A percentile compares a stretch with the other conserved stretches of the same genome.
These are phyloP conservation scores for Ustilago trichophora DNA, from an alignment of 1,284 basidiomycete genomes.

Conservation along the genomic window DNA sequence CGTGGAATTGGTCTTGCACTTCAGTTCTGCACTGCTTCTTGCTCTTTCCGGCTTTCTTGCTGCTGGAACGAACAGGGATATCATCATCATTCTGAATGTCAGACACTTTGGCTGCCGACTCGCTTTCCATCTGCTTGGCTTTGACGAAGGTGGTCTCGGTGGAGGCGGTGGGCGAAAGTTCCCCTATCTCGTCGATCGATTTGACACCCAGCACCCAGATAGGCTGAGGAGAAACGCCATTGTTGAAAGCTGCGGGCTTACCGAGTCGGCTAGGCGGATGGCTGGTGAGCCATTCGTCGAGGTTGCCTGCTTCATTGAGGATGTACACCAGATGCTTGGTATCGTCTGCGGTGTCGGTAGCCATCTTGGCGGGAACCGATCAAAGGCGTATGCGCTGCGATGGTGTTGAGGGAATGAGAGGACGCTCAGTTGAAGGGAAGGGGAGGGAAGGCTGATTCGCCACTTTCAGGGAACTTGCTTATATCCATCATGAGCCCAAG, in stretches of 20 bases:
- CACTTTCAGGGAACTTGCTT: too few relatives aligned
- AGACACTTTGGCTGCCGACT: not conserved
- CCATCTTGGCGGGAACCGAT: not conserved
- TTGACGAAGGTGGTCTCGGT: slow-evolving; percentile 1
- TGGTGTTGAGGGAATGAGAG: not conserved
- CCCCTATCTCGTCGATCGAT: slow-evolving; percentile 13
- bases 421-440: too few relatives aligned
- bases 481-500: too few relatives aligned
- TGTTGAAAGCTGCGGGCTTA: slow-evolving; percentile 11
- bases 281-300: slow-evolving; percentile 14
- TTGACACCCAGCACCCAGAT: slow-evolving; percentile 11
- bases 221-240: slow-evolving; percentile 1
- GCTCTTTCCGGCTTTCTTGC: slow-evolving; percentile 7
- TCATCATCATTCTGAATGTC: slow-evolving; percentile 16
- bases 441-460: too few relatives aligned
- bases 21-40: slow-evolving; percentile 28
- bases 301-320: slow-evolving; percentile 4
- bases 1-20: slow-evolving; percentile 25
- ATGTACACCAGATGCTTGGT: slow-evolving; percentile 2
- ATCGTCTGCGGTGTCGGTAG: not conserved
- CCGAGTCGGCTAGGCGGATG: slow-evolving; percentile 19
- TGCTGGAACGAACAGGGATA: slow-evolving; percentile 12
- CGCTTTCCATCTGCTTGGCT: slow-evolving; percentile 3
- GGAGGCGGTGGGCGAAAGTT: not conserved
- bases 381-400: too few relatives aligned